Conservation (phyloP, 306 rosid genomes). For the Malus domestica region ASM211411v1 NC_041804.1:5672501-5673000, state of each 20-base stretch:
- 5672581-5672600: too few relatives aligned
- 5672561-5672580: constrained; percentile 34
- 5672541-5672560: constrained; percentile 33
- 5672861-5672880: constrained; percentile 83
- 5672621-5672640: not conserved
- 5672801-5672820: constrained; percentile 80
- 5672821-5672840: constrained; percentile 69
- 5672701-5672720: constrained; percentile 54
- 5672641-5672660: constrained; percentile 52
- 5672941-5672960: constrained; percentile 73
- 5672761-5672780: constrained; percentile 47
- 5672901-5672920: constrained; percentile 56
- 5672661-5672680: constrained; percentile 26
- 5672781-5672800: constrained; percentile 71
- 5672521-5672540: constrained; percentile 67
- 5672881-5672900: constrained; percentile 64
- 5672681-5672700: constrained; percentile 28
- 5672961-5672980: constrained; percentile 48
- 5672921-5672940: constrained; percentile 77
- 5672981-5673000: constrained; percentile 83
- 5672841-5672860: constrained; percentile 92
- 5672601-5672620: not conserved
- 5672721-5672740: constrained; percentile 38
- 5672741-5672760: constrained; percentile 18
- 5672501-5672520: constrained; percentile 71